phyloP scores from a whole-genome alignment of 768 basidiomycete genomes.

The Hygrocybe coccinea region DNA sequence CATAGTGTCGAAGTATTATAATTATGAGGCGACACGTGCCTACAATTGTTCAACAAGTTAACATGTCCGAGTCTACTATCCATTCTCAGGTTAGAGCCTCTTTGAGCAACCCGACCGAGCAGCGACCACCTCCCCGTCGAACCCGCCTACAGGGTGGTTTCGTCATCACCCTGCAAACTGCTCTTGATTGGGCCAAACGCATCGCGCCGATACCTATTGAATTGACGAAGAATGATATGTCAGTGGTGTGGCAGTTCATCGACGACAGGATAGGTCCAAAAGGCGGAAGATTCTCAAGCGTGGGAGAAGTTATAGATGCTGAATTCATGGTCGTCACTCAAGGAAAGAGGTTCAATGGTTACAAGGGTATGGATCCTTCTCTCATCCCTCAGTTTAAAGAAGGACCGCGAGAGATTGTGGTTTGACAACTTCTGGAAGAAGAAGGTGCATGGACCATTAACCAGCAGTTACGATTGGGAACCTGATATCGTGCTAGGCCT shows the following conservation, averaged over 20 bases:
- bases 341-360: conserved; percentile 4
- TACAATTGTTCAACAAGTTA: background rate
- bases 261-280: background rate
- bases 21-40: background rate
- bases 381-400: conserved; percentile 9
- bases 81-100: background rate
- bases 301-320: conserved; percentile 6
- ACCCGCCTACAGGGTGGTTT: conserved; percentile 3
- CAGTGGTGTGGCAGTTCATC: conserved; percentile 1
- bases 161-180: conserved; percentile 1
- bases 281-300: background rate
- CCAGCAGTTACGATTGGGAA: background rate
- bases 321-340: conserved; percentile 8
- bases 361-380: conserved; percentile 5
- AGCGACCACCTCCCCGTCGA: background rate
- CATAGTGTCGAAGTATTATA: background rate
- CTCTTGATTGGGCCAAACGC: background rate
- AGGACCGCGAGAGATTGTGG: conserved; percentile 4
- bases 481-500: background rate
- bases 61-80: background rate
- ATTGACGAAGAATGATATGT: background rate
- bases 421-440: conserved; percentile 4
- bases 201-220: background rate
- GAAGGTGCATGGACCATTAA: conserved; percentile 3
- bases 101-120: background rate